A percentile compares a stretch with the other conserved stretches of the same genome.
These are phyloP conservation scores for Cubamyces lactineus DNA, from an alignment of 768 basidiomycete species.

Conservation along the genomic window DNA sequence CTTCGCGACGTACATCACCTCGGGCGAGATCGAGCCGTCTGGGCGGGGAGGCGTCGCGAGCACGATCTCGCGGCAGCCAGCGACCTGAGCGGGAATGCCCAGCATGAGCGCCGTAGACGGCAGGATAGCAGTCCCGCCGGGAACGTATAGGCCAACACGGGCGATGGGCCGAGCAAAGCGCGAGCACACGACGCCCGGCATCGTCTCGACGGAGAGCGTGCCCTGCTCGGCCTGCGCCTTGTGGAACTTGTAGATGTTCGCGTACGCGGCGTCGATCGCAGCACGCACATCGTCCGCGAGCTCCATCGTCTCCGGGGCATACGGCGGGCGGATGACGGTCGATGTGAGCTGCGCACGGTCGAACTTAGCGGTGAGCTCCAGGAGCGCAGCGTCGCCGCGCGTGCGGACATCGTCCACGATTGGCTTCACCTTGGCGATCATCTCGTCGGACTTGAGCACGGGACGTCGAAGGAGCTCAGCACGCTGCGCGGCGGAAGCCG, in stretches of 20 bases:
- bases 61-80: slow-evolving; percentile 89
- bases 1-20: slow-evolving; percentile 96
- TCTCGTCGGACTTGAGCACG: slow-evolving; percentile 83
- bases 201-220: slow-evolving; percentile 86
- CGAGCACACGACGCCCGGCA: slow-evolving; percentile 96
- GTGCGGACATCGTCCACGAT: slow-evolving; percentile 87
- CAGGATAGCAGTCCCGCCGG: slow-evolving; percentile 94
- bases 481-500: slow-evolving; percentile 54
- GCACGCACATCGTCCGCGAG: slow-evolving; percentile 65
- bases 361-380: slow-evolving; percentile 90
- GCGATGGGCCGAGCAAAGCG: slow-evolving; percentile 95
- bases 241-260: slow-evolving; percentile 91
- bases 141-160: slow-evolving; percentile 95
- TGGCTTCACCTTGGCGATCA: slow-evolving; percentile 92
- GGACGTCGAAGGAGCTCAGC: slow-evolving; percentile 80
- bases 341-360: slow-evolving; percentile 77
- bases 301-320: slow-evolving; percentile 61
- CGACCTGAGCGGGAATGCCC: slow-evolving; percentile 96
- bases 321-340: slow-evolving; percentile 81
- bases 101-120: slow-evolving; percentile 98
- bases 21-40: slow-evolving; percentile 92
- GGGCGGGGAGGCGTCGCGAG: slow-evolving; percentile 94
- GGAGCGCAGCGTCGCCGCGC: slow-evolving; percentile 84
- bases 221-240: slow-evolving; percentile 77
- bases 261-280: slow-evolving; percentile 90